Evolutionary conservation across 1,284 basidiomycete species (phyloP), one percentile per base, ranked within the genome.

Genomic region (Papiliotrema nemorosa): DNA sequence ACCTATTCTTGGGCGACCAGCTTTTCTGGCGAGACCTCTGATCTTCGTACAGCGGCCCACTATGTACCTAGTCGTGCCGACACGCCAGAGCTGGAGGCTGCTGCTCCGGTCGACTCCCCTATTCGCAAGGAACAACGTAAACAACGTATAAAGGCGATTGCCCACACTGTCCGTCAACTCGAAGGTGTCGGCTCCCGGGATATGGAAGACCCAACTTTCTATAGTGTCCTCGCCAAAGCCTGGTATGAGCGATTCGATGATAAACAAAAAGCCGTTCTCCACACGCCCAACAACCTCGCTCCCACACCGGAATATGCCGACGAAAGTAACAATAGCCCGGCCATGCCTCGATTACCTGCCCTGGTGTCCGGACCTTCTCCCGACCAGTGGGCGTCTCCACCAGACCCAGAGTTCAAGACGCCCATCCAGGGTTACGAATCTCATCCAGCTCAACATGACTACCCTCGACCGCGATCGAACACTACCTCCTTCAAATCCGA

Each of bases 1-100:
- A 65, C 65, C 6, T 67, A 67, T 49, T 65, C 63, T 2, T 67
- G 65, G 65, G 65, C 65, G 3, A 59, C 58, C 5, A 55, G 52
- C 2, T 67, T 67, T 52, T 65, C 63, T 3, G 65, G 65, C 22
- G 65, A 67, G 50, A 65, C 65, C 1, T 49, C 44, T 21, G 65
- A 67, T 31, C 50, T 67, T 14, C 54, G 63, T 1, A 48, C 55
- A 13, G 60, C 65, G 2, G 63, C 65, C 1, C 63, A 62, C 14
- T 67, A 67, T 44, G 49, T 62, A 5, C 62, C 49, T 10, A 3
- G 24, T 25, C 29, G 27, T 22, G 18, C 29, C 22, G 42, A 22
- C 18, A n/a, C 20, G 31, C 16, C 42, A 24, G 21, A 50, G 34
- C n/a, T 0, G n/a, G 44, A n/a, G 27, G 47, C 38, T 18, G 18